Evolutionary conservation across 192 early-diverging fungal species (phyloP), one percentile per base, ranked within the genome.

Genomic region (Coemansia sp.): DNA sequence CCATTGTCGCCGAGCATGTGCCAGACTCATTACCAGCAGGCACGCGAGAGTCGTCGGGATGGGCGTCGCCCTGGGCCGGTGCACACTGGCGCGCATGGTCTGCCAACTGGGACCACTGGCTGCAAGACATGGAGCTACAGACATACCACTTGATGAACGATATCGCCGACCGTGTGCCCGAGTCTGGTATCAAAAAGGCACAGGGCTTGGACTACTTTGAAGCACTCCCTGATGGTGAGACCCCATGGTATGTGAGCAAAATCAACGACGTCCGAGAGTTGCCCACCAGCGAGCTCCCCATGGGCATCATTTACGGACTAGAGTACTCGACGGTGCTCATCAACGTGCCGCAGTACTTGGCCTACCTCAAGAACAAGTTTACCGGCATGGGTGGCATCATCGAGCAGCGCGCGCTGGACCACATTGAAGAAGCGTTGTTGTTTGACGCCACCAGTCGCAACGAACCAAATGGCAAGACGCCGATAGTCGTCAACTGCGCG

Each of bases 401-500:
- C 6, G 40, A 68, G 3, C 47, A 65, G n/a, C 52, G 47, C 22
- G 33, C 43, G 10, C 49, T 79, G 5, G 29, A 16, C 18, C 71
- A 76, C 18, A 76, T 84, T 42, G 9, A 33, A 11, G 80, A 75
- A 6, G 71, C 74, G 5, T 33, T 63, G 1, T 13, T 52, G 1
- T 55, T 64, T 62, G 46, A 5, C 27, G 27, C 12, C 10, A 20
- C 3, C 47, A 51, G 47, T 22, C 16, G 20, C 47, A 51, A 22
- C 6, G 54, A 13, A 11, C 7, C 27, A 24, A 55, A 11, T 41
- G 15, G n/a, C 18, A 42, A 16, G 24, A 13, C 60, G 12, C 54
- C 68, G 5, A 75, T 90, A 40, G 84, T 95, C 44, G 75, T 96
- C 55, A 96, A 96, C 69, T 96, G 95, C 72, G 90, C 93, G 0